phyloP scores from a whole-genome alignment of 2,329 filamentous ascomycete species.

The Xylariaceae sp. region DNA sequence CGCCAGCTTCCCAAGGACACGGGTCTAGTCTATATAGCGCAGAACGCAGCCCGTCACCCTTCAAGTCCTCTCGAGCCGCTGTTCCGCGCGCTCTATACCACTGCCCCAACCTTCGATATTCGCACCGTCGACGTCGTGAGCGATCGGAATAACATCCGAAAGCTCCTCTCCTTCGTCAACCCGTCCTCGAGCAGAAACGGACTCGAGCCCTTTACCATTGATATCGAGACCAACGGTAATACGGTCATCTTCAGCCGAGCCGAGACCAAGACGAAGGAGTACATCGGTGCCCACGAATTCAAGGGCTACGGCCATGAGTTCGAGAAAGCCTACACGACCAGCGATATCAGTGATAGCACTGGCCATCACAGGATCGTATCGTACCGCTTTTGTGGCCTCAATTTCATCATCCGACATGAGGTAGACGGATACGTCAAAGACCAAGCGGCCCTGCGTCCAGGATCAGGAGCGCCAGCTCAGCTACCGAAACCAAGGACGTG shows the following conservation, averaged over 20 bases:
- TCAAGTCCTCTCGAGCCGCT: conserved; percentile 53
- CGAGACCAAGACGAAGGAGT: conserved; percentile 38
- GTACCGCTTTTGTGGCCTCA: conserved; percentile 51
- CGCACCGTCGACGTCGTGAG: conserved; percentile 49
- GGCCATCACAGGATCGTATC: conserved; percentile 55
- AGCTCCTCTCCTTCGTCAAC: conserved; percentile 53
- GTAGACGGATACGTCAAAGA: conserved; percentile 53
- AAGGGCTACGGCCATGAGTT: conserved; percentile 53
- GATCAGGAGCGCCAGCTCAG: no score
- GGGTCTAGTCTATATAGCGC: conserved; percentile 50
- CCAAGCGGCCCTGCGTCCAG: no score
- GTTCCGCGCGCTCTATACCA: conserved; percentile 51
- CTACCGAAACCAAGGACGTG: no score
- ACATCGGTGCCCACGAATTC: conserved; percentile 46
- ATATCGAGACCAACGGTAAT: conserved; percentile 46
- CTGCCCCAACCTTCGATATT: conserved; percentile 49
- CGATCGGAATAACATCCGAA: conserved; percentile 56
- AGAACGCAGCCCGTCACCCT: conserved; percentile 54
- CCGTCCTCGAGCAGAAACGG: conserved; percentile 33
- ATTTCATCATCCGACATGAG: conserved; percentile 52
- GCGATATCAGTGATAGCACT: conserved; percentile 45
- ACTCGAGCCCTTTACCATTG: conserved; percentile 49
- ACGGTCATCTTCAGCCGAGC: conserved; percentile 49
- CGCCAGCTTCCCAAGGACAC: conserved; percentile 45
- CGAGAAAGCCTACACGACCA: conserved; percentile 51